A percentile compares a stretch with the other conserved stretches of the same genome.
Evolutionary conservation across 2,329 filamentous ascomycete species (phyloP).

Genomic region (Ophiostoma triangulosporum): DNA sequence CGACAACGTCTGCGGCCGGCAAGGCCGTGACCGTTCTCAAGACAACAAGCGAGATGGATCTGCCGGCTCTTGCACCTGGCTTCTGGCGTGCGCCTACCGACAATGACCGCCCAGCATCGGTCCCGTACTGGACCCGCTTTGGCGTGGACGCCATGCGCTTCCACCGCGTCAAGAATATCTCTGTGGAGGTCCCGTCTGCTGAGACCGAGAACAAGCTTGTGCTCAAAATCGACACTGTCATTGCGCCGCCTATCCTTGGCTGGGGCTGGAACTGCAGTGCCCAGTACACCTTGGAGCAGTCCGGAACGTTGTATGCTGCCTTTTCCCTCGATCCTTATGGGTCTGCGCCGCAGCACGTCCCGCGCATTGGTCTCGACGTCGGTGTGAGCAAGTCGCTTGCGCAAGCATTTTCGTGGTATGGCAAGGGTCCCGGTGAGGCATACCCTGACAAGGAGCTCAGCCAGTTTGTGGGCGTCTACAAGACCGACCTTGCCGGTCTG

Average conservation of each 20-base stretch:
- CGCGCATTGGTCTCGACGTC: conserved; percentile 48
- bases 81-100: conserved; percentile 55
- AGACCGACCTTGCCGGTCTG: conserved; percentile 31
- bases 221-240: conserved; percentile 31
- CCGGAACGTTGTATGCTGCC: conserved; percentile 32
- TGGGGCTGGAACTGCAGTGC: conserved; percentile 39
- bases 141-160: conserved; percentile 33
- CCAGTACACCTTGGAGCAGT: conserved; percentile 23
- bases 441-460: conserved; percentile 48
- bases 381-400: conserved; percentile 34
- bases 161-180: conserved; percentile 18
- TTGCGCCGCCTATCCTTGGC: conserved; percentile 45
- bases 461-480: conserved; percentile 39
- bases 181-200: not conserved
- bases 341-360: conserved; percentile 39
- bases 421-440: conserved; percentile 48
- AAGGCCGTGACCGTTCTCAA: not conserved
- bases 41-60: conserved; percentile 8
- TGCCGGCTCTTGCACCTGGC: conserved; percentile 28
- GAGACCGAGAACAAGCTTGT: conserved; percentile 20
- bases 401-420: conserved; percentile 42
- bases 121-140: conserved; percentile 43
- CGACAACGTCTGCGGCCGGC: conserved; percentile 21
- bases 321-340: conserved; percentile 32
- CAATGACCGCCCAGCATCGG: conserved; percentile 43